Conservation (phyloP, 768 basidiomycete species). For the Termitomyces sp. region DNA sequence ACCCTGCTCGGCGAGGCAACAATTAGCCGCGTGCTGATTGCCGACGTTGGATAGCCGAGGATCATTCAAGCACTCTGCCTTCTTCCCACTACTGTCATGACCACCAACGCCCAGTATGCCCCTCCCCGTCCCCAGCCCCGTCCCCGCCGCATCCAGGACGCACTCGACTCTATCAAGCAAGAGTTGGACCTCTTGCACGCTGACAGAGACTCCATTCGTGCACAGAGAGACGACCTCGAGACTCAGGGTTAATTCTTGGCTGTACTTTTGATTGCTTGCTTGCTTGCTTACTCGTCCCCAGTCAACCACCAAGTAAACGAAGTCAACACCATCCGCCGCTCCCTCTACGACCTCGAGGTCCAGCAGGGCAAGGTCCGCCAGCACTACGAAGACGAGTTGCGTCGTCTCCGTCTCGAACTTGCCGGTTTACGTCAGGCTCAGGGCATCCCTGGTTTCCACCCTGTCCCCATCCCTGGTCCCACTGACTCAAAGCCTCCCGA, state of each 20-base stretch:
- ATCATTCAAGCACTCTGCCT: not conserved
- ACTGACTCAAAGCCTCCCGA: not conserved
- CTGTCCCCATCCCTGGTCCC: slow-evolving; percentile 4
- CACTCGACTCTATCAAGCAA: slow-evolving; percentile 71
- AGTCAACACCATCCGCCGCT: slow-evolving; percentile 83
- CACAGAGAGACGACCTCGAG: slow-evolving; percentile 91
- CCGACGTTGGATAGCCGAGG: too few species aligned
- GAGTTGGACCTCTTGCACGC: slow-evolving; percentile 72
- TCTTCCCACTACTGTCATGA: slow-evolving; percentile 1
- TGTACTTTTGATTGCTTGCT: not conserved
- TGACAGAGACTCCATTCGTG: slow-evolving; percentile 53
- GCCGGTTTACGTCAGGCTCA: slow-evolving; percentile 27
- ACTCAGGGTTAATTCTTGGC: too few species aligned
- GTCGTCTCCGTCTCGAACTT: slow-evolving; percentile 65
- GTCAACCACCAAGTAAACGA: slow-evolving; percentile 86
- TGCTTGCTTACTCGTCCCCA: not conserved
- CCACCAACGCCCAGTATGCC: not conserved
- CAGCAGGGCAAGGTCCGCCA: slow-evolving; percentile 84
- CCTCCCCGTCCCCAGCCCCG: not conserved
- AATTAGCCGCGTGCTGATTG: too few species aligned
- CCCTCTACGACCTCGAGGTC: slow-evolving; percentile 87
- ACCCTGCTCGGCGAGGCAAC: too few species aligned
- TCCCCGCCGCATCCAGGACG: slow-evolving; percentile 52
- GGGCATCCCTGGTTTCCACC: slow-evolving; percentile 17
- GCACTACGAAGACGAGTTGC: slow-evolving; percentile 84